Conservation (phyloP, 768 basidiomycete species). For the Suillus plorans region DNA sequence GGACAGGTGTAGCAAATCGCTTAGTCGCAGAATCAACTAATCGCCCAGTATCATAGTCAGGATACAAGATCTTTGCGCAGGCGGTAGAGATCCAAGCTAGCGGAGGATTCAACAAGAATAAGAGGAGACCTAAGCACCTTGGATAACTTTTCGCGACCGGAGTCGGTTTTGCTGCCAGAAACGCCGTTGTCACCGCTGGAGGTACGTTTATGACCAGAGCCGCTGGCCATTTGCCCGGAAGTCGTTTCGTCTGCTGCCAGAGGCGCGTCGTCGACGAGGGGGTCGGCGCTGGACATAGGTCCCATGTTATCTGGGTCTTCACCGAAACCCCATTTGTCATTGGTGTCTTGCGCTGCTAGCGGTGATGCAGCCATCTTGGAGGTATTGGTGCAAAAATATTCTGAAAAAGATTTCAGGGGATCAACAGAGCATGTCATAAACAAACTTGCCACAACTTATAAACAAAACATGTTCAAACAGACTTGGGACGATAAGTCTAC, state of each 20-base stretch:
- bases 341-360: constrained; percentile 9
- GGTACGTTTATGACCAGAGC: constrained; percentile 36
- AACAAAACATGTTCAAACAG: constrained; percentile 1
- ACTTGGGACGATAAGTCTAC: not conserved
- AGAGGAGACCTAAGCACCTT: constrained; percentile 82
- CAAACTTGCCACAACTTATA: not conserved
- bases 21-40: constrained; percentile 5
- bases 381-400: constrained; percentile 1
- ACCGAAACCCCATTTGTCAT: constrained; percentile 49
- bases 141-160: constrained; percentile 71
- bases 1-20: constrained; percentile 8
- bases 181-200: constrained; percentile 38
- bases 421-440: not conserved
- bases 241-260: constrained; percentile 22
- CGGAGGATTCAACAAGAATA: constrained; percentile 31
- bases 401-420: not conserved
- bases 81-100: constrained; percentile 25
- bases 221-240: constrained; percentile 2
- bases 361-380: constrained; percentile 18
- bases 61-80: constrained; percentile 12
- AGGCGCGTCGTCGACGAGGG: constrained; percentile 45
- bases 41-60: constrained; percentile 14
- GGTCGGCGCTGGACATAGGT: constrained; percentile 46
- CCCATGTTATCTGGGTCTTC: constrained; percentile 48
- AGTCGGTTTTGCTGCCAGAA: constrained; percentile 45